Percentiles rank a stretch among this genome's conserved stretches.
Evolutionary conservation across 495 filamentous ascomycete species (phyloP).

Genomic region (Trichocladium antarcticum): DNA sequence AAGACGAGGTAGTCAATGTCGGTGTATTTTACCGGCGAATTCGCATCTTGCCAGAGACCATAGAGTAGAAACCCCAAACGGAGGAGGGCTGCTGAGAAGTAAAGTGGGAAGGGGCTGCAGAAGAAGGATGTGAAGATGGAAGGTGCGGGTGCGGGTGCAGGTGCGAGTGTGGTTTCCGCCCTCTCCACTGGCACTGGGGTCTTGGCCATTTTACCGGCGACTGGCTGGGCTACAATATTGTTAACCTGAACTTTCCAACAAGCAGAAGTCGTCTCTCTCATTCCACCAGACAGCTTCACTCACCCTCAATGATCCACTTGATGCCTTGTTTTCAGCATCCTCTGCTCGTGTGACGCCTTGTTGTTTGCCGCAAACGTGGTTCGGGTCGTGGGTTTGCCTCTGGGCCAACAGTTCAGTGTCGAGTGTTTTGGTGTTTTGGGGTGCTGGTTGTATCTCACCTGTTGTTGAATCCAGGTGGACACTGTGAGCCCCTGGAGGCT

Average conservation of each 20-base stretch:
- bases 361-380: too few species aligned
- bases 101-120: constrained; percentile 43
- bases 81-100: constrained; percentile 55
- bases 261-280: too few species aligned
- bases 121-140: constrained; percentile 25
- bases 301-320: too few species aligned
- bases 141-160: background rate
- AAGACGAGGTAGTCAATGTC: constrained; percentile 99
- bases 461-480: background rate
- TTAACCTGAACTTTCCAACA: too few species aligned
- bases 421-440: too few species aligned
- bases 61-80: constrained; percentile 66
- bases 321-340: too few species aligned
- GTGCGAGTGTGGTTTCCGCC: background rate
- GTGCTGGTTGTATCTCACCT: background rate
- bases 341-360: too few species aligned
- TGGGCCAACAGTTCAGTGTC: too few species aligned
- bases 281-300: too few species aligned
- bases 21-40: constrained; percentile 89
- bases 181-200: background rate
- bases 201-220: background rate
- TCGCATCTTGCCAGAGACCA: constrained; percentile 80
- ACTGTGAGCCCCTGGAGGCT: background rate
- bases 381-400: too few species aligned
- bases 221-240: too few species aligned